Evolutionary conservation across 768 basidiomycete species (phyloP), one percentile per base, ranked within the genome.

Genomic region (Boletus sp.): DNA sequence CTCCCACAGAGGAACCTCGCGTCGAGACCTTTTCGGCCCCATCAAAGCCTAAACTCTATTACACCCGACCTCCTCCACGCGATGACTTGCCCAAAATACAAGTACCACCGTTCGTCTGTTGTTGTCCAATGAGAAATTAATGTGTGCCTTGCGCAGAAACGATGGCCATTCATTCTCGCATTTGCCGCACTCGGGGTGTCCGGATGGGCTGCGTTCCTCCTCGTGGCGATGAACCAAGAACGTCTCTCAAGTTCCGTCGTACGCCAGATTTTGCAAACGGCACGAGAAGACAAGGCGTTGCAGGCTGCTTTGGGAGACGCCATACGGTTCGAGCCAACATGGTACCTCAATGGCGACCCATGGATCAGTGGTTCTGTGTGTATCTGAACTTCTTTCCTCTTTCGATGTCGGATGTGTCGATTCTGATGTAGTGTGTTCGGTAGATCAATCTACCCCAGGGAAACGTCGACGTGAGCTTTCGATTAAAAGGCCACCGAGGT

Each of bases 371-470:
- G 90, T 41, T 78, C 81, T 64, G 90, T 90, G 61, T 56, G 83
- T 80, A 14, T 36, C n/a, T 17, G 17, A n/a, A 0, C 9, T 28
- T 8, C 7, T 46, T n/a, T 10, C 9, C 1, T 47, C 2, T 44
- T 17, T n/a, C 1, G 5, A 7, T 42, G 24, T 46, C 12, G 36
- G 15, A 5, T 3, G 7, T 7, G 14, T 24, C 1, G 5, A 28
- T 36, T 28, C 47, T 33, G 37, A 54, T 54, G 5, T 4, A 37
- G 42, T n/a, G 29, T 35, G 12, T 46, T 14, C 0, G 33, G 30
- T 52, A 91, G 90, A 83, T 90, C 42, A 86, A 84, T 54, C 82
- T 89, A 61, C 73, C 89, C 42, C 85, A 86, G 67, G 90, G 90
- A 7, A 86, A 87, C 57, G 84, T 91, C 18, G 90, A 92, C 63